A percentile compares a stretch with the other conserved stretches of the same genome.
phyloP scores from a whole-genome alignment of 2,329 filamentous ascomycete genomes.

The Tolypocladium cylindrosporum region DNA sequence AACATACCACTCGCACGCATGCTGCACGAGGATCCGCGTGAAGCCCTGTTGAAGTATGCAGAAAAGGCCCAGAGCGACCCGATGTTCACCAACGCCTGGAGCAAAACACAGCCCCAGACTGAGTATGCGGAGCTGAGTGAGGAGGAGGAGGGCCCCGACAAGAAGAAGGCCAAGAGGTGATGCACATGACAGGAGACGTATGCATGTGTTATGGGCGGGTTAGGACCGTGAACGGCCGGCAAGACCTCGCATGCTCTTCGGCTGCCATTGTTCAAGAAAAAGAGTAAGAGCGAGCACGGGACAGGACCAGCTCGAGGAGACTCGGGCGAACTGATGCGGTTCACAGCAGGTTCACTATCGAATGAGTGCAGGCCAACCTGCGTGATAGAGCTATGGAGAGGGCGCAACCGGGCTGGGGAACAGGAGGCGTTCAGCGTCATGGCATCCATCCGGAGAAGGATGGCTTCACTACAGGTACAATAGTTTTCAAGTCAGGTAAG shows the following conservation, averaged over 20 bases:
- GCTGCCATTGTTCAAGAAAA: not conserved
- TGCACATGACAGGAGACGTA: not conserved
- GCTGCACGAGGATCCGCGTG: conserved; percentile 91
- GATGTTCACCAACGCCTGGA: conserved; percentile 90
- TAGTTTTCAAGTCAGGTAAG: not conserved
- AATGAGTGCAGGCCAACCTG: not conserved
- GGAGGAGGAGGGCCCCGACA: conserved; percentile 64
- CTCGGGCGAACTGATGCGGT: not conserved
- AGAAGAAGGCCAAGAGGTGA: conserved; percentile 50
- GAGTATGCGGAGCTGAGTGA: conserved; percentile 87
- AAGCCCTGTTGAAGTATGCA: conserved; percentile 89
- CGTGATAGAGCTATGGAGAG: not conserved
- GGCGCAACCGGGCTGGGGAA: not conserved
- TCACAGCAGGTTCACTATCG: not conserved
- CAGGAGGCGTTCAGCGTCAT: not conserved
- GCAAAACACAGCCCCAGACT: conserved; percentile 80
- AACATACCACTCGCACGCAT: conserved; percentile 85
- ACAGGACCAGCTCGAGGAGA: not conserved
- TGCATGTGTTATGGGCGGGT: not conserved
- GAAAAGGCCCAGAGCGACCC: conserved; percentile 88
- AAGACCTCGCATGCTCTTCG: not conserved
- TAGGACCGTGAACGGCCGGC: not conserved
- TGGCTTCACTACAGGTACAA: no score
- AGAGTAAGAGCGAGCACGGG: not conserved
- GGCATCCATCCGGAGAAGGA: not conserved